These are phyloP conservation scores for Nepenthes mirabilis DNA, from an alignment of 148 eudicot genomes.

Conservation along the genomic window DNA sequence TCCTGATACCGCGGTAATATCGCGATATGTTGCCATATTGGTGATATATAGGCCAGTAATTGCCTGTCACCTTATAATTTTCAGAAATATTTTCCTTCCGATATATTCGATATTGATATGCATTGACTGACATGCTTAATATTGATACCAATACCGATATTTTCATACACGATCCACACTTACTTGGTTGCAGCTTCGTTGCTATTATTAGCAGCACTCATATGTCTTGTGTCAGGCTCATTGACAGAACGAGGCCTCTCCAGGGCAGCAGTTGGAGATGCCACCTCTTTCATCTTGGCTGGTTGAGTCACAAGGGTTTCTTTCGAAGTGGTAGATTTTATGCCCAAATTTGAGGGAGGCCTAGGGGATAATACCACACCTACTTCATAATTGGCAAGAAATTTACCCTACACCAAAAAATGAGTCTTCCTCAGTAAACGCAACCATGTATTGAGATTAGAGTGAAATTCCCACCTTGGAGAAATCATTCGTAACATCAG, in stretches of 20 bases:
- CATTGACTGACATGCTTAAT: too few relatives aligned
- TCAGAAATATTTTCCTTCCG: too few relatives aligned
- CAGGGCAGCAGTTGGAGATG: slow-evolving; percentile 12
- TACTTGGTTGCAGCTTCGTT: slow-evolving; percentile 33
- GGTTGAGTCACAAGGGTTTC: slow-evolving; percentile 11
- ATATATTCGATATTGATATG: too few relatives aligned
- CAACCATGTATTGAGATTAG: background rate
- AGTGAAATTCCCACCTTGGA: slow-evolving; percentile 16
- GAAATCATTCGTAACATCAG: slow-evolving; percentile 30
- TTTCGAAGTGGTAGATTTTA: slow-evolving; percentile 15
- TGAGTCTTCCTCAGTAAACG: background rate
- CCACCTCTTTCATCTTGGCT: slow-evolving; percentile 19
- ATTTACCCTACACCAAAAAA: slow-evolving; percentile 19
- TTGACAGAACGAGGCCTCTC: slow-evolving; percentile 21
- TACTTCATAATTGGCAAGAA: slow-evolving; percentile 14
- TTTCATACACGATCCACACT: slow-evolving; percentile 6
- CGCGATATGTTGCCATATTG: too few relatives aligned
- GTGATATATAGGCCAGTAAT: too few relatives aligned
- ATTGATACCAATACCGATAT: background rate
- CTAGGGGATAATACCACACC: slow-evolving; percentile 17
- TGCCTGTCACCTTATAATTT: too few relatives aligned
- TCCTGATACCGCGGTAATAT: too few relatives aligned
- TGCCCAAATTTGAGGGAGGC: slow-evolving; percentile 16
- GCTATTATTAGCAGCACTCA: slow-evolving; percentile 13
- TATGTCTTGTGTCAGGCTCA: slow-evolving; percentile 10